Percentiles rank a stretch among this genome's conserved stretches.
Evolutionary conservation across 108 stramenopile species (phyloP).

Genomic region (Stephanodiscus triporus): DNA sequence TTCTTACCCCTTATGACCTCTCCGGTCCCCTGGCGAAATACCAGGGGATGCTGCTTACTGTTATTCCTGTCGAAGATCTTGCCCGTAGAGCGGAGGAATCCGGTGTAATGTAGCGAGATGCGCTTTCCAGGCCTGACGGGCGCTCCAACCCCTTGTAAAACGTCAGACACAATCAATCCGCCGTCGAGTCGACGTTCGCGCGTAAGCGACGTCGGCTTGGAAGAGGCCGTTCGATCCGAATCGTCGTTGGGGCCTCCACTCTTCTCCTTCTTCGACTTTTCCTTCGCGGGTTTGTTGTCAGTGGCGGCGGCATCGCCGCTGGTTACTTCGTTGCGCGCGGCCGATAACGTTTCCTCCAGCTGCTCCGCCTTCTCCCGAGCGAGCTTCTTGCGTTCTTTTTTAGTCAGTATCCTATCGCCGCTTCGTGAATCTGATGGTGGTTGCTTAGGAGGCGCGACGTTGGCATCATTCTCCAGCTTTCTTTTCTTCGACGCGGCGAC

Average conservation of each 20-base stretch:
- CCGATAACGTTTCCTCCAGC: constrained; percentile 42
- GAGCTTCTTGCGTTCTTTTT: constrained; percentile 54
- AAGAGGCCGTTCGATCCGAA: neutral
- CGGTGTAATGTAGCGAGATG: constrained; percentile 54
- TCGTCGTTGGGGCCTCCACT: no score
- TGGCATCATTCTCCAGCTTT: constrained; percentile 1
- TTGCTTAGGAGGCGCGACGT: neutral
- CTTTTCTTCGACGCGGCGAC: neutral
- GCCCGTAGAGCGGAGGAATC: constrained; percentile 44
- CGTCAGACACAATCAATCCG: constrained; percentile 51
- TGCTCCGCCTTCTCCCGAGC: constrained; percentile 56
- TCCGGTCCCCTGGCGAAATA: constrained; percentile 61
- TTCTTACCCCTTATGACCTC: constrained; percentile 49
- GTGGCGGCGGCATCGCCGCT: constrained; percentile 5
- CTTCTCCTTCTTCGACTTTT: constrained; percentile 36
- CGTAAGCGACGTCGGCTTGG: constrained; percentile 45
- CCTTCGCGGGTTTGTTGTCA: constrained; percentile 4
- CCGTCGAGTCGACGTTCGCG: constrained; percentile 48
- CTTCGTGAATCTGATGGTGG: neutral
- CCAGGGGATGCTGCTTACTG: constrained; percentile 47
- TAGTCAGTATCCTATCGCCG: constrained; percentile 28
- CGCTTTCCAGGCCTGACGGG: constrained; percentile 47
- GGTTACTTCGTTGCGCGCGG: constrained; percentile 2
- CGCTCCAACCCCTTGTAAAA: constrained; percentile 52
- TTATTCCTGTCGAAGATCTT: constrained; percentile 59